These are phyloP conservation scores for Stagonosporopsis cucurbitacearum DNA, from an alignment of 2,329 filamentous ascomycete genomes.

Conservation along the genomic window DNA sequence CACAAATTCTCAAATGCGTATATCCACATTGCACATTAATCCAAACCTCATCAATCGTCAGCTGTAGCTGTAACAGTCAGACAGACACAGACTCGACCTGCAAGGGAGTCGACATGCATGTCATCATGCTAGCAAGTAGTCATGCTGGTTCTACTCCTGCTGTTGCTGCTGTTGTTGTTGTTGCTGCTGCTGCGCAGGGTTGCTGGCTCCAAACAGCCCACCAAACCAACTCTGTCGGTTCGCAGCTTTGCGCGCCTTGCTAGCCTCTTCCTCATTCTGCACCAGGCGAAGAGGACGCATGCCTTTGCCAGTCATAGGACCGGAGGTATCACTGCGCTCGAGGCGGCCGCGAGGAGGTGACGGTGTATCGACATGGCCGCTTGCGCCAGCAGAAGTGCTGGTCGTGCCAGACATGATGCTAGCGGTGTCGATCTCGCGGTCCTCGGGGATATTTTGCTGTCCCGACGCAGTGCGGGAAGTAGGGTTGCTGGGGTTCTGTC, in stretches of 20 bases:
- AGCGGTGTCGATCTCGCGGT: conserved; percentile 38
- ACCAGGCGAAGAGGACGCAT: conserved; percentile 86
- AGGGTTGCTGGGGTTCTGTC: conserved; percentile 54
- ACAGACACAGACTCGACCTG: not conserved
- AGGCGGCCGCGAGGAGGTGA: conserved; percentile 64
- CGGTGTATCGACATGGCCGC: conserved; percentile 45
- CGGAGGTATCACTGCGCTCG: conserved; percentile 48
- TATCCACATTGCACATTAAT: conserved; percentile 16
- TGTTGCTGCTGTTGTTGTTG: conserved; percentile 20
- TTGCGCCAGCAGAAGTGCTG: conserved; percentile 30
- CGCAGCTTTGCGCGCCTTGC: conserved; percentile 50
- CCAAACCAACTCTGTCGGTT: conserved; percentile 57
- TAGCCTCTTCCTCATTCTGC: conserved; percentile 65
- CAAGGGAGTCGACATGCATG: not conserved
- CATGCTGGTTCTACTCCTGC: not conserved
- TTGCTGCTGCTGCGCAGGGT: conserved; percentile 31
- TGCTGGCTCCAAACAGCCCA: conserved; percentile 51
- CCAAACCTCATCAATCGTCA: conserved; percentile 13
- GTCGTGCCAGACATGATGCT: conserved; percentile 21
- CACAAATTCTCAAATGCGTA: not conserved
- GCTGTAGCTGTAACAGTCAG: not conserved
- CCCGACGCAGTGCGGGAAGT: conserved; percentile 49
- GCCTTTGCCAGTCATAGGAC: conserved; percentile 66
- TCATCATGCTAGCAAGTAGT: not conserved
- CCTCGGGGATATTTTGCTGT: conserved; percentile 39